A percentile compares a stretch with the other conserved stretches of the same genome.
phyloP scores from a whole-genome alignment of 306 rosid genomes.

The Vicia villosa region DNA sequence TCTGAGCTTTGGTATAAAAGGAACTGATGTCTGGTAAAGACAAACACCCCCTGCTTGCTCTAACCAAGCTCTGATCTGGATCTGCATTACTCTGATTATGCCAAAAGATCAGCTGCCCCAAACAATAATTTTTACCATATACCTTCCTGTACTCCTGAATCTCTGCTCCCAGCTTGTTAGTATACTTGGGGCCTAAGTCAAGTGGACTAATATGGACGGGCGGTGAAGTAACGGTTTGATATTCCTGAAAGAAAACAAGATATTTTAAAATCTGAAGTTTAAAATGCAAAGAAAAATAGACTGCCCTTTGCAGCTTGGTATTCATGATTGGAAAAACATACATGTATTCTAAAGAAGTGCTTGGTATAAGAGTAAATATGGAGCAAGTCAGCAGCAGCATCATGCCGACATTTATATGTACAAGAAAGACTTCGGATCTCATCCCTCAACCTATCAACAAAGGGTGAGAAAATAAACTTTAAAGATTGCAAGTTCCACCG shows the following conservation, averaged over 20 bases:
- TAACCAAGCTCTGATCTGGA: constrained; percentile 74
- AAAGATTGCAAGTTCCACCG: constrained; percentile 11
- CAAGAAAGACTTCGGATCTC: constrained; percentile 88
- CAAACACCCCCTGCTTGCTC: constrained; percentile 85
- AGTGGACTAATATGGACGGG: constrained; percentile 98
- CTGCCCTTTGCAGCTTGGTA: background rate
- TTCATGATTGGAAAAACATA: constrained; percentile 37
- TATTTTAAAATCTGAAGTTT: constrained; percentile 14
- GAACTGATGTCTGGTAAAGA: constrained; percentile 85
- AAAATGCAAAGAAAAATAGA: constrained; percentile 12
- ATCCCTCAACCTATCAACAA: constrained; percentile 80
- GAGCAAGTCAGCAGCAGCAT: constrained; percentile 98
- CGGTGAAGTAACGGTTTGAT: constrained; percentile 81
- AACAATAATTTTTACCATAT: constrained; percentile 89
- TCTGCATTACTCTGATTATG: constrained; percentile 83
- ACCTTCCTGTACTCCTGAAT: constrained; percentile 84
- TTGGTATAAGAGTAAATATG: constrained; percentile 91
- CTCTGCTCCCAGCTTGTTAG: constrained; percentile 76
- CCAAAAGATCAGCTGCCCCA: constrained; percentile 98
- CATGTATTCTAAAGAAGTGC: constrained; percentile 89
- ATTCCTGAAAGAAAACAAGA: constrained; percentile 60
- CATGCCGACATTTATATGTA: constrained; percentile 95
- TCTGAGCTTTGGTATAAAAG: constrained; percentile 84
- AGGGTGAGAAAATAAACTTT: constrained; percentile 19
- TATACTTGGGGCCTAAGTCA: constrained; percentile 93